Percentiles rank a stretch among this genome's conserved stretches.
These are phyloP conservation scores for Claviceps pazoutovae DNA, from an alignment of 2,329 filamentous ascomycete genomes.

Conservation along the genomic window DNA sequence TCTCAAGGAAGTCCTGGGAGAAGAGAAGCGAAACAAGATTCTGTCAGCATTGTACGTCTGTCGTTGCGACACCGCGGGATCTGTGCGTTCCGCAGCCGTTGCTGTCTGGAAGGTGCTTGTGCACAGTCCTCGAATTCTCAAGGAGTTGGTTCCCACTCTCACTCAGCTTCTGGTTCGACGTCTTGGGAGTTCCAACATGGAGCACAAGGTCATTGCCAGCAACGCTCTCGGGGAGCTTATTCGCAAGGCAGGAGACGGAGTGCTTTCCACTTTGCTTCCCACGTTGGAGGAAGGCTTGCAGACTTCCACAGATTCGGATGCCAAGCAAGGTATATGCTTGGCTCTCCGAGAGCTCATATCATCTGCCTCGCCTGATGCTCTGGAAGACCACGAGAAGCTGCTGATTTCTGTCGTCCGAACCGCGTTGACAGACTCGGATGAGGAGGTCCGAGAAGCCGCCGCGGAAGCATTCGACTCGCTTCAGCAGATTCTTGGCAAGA, in stretches of 20 bases:
- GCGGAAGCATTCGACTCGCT: slow-evolving; percentile 94
- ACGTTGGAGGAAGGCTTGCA: slow-evolving; percentile 86
- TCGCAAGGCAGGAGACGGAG: slow-evolving; percentile 87
- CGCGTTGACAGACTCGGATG: slow-evolving; percentile 78
- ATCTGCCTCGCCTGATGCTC: slow-evolving; percentile 72
- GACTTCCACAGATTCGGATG: slow-evolving; percentile 77
- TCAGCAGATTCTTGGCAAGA: slow-evolving; percentile 87
- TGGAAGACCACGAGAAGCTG: slow-evolving; percentile 90
- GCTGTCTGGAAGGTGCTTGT: slow-evolving; percentile 96
- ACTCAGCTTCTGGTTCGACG: slow-evolving; percentile 90
- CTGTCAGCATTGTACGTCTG: slow-evolving; percentile 96
- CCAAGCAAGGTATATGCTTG: slow-evolving; percentile 94
- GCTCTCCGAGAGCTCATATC: slow-evolving; percentile 86
- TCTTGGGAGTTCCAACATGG: slow-evolving; percentile 89
- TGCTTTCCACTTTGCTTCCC: slow-evolving; percentile 74
- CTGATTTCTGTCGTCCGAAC: slow-evolving; percentile 89
- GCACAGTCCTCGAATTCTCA: slow-evolving; percentile 78
- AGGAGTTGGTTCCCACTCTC: slow-evolving; percentile 87
- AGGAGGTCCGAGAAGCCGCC: slow-evolving; percentile 84
- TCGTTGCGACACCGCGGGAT: slow-evolving; percentile 85
- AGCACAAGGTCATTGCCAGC: slow-evolving; percentile 96
- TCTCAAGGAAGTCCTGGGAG: slow-evolving; percentile 84
- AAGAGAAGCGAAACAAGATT: slow-evolving; percentile 93
- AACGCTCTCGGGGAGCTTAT: slow-evolving; percentile 95
- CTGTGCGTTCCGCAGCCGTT: slow-evolving; percentile 81